Evolutionary conservation across 2,329 filamentous ascomycete species (phyloP).

Genomic region (Aspergillus terreus): DNA sequence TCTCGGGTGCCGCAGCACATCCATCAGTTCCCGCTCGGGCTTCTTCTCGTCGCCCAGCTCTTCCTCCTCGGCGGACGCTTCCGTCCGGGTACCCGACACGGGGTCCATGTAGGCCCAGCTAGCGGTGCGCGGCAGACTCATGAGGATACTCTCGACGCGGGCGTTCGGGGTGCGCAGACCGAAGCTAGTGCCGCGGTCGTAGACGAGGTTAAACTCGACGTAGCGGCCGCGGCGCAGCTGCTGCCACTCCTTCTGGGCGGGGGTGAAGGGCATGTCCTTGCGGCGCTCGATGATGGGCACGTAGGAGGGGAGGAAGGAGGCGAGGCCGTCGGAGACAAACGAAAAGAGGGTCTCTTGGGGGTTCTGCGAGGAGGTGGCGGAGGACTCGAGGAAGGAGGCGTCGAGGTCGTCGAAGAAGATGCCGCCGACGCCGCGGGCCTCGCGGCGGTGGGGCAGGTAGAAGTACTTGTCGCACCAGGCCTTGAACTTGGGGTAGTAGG

Average conservation of each 20-base stretch:
- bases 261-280: conserved; percentile 87
- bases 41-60: conserved; percentile 32
- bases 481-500: conserved; percentile 93
- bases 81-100: conserved; percentile 42
- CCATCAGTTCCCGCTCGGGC: conserved; percentile 72
- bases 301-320: conserved; percentile 86
- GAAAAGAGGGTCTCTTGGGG: conserved; percentile 86
- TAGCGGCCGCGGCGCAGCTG: conserved; percentile 91
- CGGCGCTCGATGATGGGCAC: conserved; percentile 81
- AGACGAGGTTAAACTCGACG: conserved; percentile 97
- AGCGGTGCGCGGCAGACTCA: conserved; percentile 91
- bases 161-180: conserved; percentile 89
- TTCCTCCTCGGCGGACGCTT: conserved; percentile 47
- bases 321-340: conserved; percentile 80
- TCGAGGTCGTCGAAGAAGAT: conserved; percentile 99
- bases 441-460: conserved; percentile 82
- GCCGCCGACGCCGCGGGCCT: conserved; percentile 83
- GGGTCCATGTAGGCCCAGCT: conserved; percentile 93
- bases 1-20: conserved; percentile 61
- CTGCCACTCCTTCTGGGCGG: conserved; percentile 91
- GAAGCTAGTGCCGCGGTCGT: conserved; percentile 92
- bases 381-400: conserved; percentile 43
- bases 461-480: conserved; percentile 99
- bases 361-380: conserved; percentile 58
- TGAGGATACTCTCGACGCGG: conserved; percentile 91